Evolutionary conservation across 2,329 filamentous ascomycete species (phyloP), one percentile per base, ranked within the genome.

Genomic region (Fusarium anthophilum): DNA sequence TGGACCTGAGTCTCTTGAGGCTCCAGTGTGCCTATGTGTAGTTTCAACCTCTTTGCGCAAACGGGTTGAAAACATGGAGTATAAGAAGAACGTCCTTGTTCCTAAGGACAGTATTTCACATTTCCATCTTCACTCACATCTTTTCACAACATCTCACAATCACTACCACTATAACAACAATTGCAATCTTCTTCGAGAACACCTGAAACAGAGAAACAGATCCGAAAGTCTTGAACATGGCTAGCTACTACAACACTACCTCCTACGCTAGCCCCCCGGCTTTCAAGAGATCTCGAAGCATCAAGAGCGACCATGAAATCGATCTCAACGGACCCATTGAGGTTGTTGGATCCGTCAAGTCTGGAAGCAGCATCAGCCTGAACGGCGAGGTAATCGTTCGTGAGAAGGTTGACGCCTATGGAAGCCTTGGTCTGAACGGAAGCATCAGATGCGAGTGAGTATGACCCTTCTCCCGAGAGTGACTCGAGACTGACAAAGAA

Each of bases 391-490:
- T 87, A 48, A 77, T 80, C 24, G 80, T 87, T n/a, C 78, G 79
- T 9, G 85, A 85, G 37, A 82, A 82, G 59, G 80, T 87, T 37
- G 85, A 87, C 68, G 85, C 85, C 17, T 87, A 87, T 56, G 85
- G 85, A 8, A 78, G 80, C 60, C 82, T 87, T 43, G 80, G 80
- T 9, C 79, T 87, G 35, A 81, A 81, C 24, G 86, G 86, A 41
- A 84, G 79, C 55, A 68, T 87, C 66, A 83, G 78, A 20, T 86
- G 84, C 81, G 80, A 80, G 85, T 86, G 75, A 62, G 84, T 80
- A 53, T 5, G 47, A 12, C 6, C 24, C 7, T 26, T 7, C 26
- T 8, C 41, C 22, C 12, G 8, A 8, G 15, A 5, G 3, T 18
- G 5, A 5, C n/a, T 6, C 8, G 7, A 22, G 43, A 8, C 64